phyloP scores from a whole-genome alignment of 805 yeast genomes.

The Wickerhamomyces queroliae region DNA sequence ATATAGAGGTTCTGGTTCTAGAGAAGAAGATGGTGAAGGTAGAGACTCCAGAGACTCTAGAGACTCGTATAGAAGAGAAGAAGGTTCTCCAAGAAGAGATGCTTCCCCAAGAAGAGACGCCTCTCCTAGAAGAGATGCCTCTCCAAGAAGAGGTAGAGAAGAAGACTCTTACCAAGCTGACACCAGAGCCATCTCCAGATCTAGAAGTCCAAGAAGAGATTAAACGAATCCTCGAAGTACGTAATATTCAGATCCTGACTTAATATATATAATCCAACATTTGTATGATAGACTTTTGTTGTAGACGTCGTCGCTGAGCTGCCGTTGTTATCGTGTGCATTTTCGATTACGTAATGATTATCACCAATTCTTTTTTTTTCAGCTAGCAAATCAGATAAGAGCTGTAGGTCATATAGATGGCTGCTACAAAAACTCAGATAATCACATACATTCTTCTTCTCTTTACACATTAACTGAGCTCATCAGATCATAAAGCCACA shows the following conservation, averaged over 20 bases:
- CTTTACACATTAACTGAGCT: constrained; percentile 5
- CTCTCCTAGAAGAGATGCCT: constrained; percentile 5
- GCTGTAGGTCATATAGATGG: neutral
- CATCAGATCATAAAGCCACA: constrained; percentile 10
- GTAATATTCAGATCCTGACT: too few relatives aligned
- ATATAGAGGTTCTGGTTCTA: constrained; percentile 6
- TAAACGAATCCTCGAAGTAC: too few relatives aligned
- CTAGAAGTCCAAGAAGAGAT: constrained; percentile 26
- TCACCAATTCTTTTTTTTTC: too few relatives aligned
- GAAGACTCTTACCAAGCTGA: constrained; percentile 4
- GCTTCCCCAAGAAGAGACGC: constrained; percentile 11
- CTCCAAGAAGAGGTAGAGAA: constrained; percentile 8
- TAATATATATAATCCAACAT: too few relatives aligned
- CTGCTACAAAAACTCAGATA: too few relatives aligned
- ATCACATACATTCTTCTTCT: too few relatives aligned
- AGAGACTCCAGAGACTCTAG: neutral
- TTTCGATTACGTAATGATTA: neutral
- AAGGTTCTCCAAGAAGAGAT: constrained; percentile 7
- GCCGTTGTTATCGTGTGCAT: too few relatives aligned
- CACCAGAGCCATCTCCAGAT: constrained; percentile 21
- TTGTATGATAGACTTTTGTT: too few relatives aligned
- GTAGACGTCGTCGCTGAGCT: too few relatives aligned
- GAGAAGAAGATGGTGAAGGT: constrained; percentile 6
- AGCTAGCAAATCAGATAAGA: neutral
- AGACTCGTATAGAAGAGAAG: constrained; percentile 1